A percentile compares a stretch with the other conserved stretches of the same genome.
These are phyloP conservation scores for Fusarium compactum DNA, from an alignment of 2,329 filamentous ascomycete genomes.

Conservation along the genomic window DNA sequence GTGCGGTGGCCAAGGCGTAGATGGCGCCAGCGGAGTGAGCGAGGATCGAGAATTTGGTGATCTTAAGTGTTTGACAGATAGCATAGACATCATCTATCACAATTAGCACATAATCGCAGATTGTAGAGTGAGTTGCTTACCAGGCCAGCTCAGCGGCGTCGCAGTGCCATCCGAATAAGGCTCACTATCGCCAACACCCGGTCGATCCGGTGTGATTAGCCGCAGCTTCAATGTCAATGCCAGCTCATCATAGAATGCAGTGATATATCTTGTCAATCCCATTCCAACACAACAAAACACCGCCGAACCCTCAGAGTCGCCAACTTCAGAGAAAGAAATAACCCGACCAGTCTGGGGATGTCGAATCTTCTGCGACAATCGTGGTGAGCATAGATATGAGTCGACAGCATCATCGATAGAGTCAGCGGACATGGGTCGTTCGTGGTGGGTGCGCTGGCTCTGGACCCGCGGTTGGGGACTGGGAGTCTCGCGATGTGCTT, in stretches of 20 bases:
- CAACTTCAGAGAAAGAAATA: conserved; percentile 97
- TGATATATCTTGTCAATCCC: conserved; percentile 95
- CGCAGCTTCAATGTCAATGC: conserved; percentile 88
- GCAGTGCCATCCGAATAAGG: conserved; percentile 83
- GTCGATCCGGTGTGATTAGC: conserved; percentile 92
- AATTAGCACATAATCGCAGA: conserved; percentile 22
- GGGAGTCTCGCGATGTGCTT: conserved; percentile 47
- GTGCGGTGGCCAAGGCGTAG: conserved; percentile 92
- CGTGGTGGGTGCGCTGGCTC: conserved; percentile 66
- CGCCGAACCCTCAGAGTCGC: conserved; percentile 89
- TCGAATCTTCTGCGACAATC: conserved; percentile 87
- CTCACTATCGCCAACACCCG: conserved; percentile 93
- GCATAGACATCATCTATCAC: conserved; percentile 81
- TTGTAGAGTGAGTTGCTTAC: too few relatives aligned
- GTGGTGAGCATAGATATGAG: conserved; percentile 83
- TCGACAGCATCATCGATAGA: conserved; percentile 91
- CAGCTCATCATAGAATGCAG: conserved; percentile 96
- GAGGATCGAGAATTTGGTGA: conserved; percentile 95
- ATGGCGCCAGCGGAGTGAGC: conserved; percentile 98
- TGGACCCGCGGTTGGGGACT: conserved; percentile 47
- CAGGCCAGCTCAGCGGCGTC: conserved; percentile 93
- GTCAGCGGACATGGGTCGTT: conserved; percentile 82
- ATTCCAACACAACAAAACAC: conserved; percentile 98
- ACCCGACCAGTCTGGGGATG: conserved; percentile 87
- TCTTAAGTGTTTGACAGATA: conserved; percentile 91